phyloP scores from a whole-genome alignment of 148 eudicot species.

The Bassia scoparia region DNA sequence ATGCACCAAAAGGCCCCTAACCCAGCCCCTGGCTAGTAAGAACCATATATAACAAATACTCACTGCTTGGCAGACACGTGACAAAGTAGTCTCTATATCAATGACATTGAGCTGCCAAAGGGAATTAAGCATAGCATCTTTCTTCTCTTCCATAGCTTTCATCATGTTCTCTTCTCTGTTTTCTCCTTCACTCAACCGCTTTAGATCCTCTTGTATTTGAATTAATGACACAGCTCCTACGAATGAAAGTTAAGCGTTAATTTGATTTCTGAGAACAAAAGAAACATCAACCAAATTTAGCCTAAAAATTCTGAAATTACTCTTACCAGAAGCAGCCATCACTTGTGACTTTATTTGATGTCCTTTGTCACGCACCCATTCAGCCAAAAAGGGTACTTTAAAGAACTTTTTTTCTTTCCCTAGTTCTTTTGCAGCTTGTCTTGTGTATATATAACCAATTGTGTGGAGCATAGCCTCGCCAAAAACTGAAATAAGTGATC shows the following conservation, averaged over 20 bases:
- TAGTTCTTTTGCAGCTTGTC: constrained; percentile 79
- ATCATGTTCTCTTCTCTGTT: constrained; percentile 53
- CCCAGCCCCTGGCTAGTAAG: constrained; percentile 4
- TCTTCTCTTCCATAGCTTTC: constrained; percentile 78
- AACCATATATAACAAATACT: constrained; percentile 29
- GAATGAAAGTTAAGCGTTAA: background rate
- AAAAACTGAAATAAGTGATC: constrained; percentile 49
- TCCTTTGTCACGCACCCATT: constrained; percentile 95
- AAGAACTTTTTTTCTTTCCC: constrained; percentile 70
- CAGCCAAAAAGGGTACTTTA: constrained; percentile 85
- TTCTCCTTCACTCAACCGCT: constrained; percentile 60
- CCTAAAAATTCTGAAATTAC: background rate
- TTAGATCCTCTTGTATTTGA: constrained; percentile 70
- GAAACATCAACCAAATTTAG: background rate
- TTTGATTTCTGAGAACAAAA: background rate
- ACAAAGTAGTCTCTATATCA: constrained; percentile 80
- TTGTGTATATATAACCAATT: constrained; percentile 86
- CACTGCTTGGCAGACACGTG: constrained; percentile 84
- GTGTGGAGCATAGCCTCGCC: constrained; percentile 97
- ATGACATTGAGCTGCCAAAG: constrained; percentile 95
- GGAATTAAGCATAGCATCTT: constrained; percentile 72
- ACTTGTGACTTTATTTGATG: constrained; percentile 82
- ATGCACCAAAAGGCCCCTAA: too few species aligned
- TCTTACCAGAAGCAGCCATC: constrained; percentile 80
- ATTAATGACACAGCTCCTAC: constrained; percentile 77